A percentile compares a stretch with the other conserved stretches of the same genome.
phyloP scores from a whole-genome alignment of 192 early-diverging fungal genomes.

The Entomortierella beljakovae region DNA sequence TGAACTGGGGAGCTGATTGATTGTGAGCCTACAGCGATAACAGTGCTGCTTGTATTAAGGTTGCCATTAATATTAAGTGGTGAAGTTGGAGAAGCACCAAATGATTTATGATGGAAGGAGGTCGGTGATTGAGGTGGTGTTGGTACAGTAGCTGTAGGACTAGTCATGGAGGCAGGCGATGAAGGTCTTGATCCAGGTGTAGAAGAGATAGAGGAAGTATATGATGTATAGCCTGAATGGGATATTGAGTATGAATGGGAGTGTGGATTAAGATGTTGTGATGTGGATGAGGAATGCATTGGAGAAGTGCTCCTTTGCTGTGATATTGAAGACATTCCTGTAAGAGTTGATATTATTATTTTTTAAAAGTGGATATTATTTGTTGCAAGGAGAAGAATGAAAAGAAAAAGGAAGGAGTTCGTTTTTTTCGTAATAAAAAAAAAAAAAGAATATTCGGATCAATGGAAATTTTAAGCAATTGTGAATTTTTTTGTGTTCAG shows the following conservation, averaged over 20 bases:
- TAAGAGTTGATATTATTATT: background rate
- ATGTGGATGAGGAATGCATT: conserved; percentile 15
- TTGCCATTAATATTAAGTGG: background rate
- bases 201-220: conserved; percentile 24
- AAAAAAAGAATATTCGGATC: no score
- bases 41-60: conserved; percentile 5
- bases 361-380: no score
- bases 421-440: no score
- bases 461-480: no score
- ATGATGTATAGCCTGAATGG: conserved; percentile 11
- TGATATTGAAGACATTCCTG: conserved; percentile 30
- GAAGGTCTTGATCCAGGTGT: conserved; percentile 17
- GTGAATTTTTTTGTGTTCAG: no score
- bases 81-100: conserved; percentile 1
- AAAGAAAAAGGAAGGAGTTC: no score
- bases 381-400: no score
- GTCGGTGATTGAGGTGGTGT: conserved; percentile 33
- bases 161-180: conserved; percentile 21
- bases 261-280: conserved; percentile 18
- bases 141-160: conserved; percentile 4
- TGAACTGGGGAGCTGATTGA: background rate
- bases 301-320: conserved; percentile 31
- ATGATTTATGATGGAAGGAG: conserved; percentile 11
- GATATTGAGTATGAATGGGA: conserved; percentile 6
- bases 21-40: conserved; percentile 14